A percentile compares a stretch with the other conserved stretches of the same genome.
phyloP scores from a whole-genome alignment of 164 flowering plant species.

The Platanus orientalis region DNA sequence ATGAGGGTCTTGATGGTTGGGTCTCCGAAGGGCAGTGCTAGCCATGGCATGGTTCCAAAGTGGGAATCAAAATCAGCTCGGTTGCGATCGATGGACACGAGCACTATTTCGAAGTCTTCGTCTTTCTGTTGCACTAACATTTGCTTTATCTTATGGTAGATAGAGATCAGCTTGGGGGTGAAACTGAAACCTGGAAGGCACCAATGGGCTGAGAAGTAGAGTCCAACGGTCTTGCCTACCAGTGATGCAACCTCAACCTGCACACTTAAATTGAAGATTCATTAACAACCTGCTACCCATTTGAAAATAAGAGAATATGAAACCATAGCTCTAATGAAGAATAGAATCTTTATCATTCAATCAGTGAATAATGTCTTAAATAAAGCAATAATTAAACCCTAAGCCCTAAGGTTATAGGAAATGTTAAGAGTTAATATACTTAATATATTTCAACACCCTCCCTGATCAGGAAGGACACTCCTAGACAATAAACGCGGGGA shows the following conservation, averaged over 20 bases:
- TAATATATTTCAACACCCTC: too few species aligned
- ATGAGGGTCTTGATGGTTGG: conserved; percentile 32
- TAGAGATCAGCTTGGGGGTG: conserved; percentile 47
- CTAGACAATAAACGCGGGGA: too few species aligned
- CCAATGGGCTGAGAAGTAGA: conserved; percentile 68
- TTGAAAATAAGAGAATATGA: too few species aligned
- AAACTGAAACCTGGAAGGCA: conserved; percentile 47
- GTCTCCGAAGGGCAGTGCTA: conserved; percentile 65
- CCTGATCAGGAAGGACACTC: too few species aligned
- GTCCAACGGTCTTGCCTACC: conserved; percentile 58
- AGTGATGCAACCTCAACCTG: conserved; percentile 49
- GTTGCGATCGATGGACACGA: conserved; percentile 44
- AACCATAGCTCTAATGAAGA: too few species aligned
- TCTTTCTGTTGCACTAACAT: conserved; percentile 7
- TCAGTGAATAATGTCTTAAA: too few species aligned
- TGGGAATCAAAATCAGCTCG: conserved; percentile 31
- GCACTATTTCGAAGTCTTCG: conserved; percentile 49
- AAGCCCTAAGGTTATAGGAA: too few species aligned
- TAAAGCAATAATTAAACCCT: too few species aligned
- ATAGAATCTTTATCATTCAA: too few species aligned
- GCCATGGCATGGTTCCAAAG: conserved; percentile 59
- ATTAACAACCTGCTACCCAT: background rate
- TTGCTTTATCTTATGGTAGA: conserved; percentile 48
- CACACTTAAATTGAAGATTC: background rate
- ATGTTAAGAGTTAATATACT: too few species aligned